Conservation (phyloP, 2,329 filamentous ascomycete genomes). For the Ambrosiella beaveri region DNA sequence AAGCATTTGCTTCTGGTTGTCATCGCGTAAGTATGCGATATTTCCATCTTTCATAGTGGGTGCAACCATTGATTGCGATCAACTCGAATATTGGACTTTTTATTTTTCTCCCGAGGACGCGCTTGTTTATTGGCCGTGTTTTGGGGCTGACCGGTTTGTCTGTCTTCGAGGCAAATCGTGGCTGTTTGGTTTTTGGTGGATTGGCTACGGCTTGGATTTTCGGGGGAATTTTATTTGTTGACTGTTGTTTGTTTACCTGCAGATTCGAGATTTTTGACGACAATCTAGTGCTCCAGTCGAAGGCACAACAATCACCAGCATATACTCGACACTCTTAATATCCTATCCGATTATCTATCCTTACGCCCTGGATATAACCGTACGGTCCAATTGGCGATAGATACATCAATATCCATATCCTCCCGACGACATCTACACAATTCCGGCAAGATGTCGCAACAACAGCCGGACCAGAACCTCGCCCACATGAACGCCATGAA, state of each 20-base stretch:
- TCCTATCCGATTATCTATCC: neutral
- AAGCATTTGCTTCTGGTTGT: neutral
- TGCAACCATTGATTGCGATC: neutral
- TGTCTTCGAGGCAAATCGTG: too few relatives aligned
- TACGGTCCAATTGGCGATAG: neutral
- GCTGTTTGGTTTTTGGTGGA: too few relatives aligned
- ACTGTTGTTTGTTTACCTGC: too few relatives aligned
- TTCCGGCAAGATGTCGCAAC: conserved; percentile 9
- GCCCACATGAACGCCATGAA: conserved; percentile 10
- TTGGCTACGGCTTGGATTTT: too few relatives aligned
- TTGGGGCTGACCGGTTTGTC: too few relatives aligned
- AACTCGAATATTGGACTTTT: neutral
- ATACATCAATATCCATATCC: neutral
- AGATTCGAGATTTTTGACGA: neutral
- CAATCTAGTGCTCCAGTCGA: neutral
- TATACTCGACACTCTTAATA: neutral
- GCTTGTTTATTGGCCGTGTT: too few relatives aligned
- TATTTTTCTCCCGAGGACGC: neutral
- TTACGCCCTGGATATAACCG: neutral
- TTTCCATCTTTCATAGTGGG: neutral
- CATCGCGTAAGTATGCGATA: neutral
- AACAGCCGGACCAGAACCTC: conserved; percentile 8
- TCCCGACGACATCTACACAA: neutral
- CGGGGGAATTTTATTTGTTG: too few relatives aligned
- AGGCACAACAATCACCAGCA: neutral